Percentiles rank a stretch among this genome's conserved stretches.
Evolutionary conservation across 306 rosid species (phyloP).

Genomic region (Pyrus betulifolia): DNA sequence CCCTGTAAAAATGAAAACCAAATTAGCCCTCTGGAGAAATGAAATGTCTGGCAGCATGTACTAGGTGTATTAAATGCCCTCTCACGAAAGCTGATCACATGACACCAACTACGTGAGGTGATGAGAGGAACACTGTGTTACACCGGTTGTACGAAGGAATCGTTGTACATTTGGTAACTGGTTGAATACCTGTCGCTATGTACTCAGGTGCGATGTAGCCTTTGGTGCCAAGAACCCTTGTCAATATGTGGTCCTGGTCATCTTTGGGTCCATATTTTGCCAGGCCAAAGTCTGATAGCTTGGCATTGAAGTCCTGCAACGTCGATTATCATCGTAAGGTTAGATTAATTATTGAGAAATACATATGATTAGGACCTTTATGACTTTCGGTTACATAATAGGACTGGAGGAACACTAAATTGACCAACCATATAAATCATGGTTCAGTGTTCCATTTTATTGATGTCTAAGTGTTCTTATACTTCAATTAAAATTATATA

Average conservation of each 20-base stretch:
- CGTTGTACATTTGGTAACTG: background rate
- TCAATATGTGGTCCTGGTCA: constrained; percentile 20
- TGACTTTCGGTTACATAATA: background rate
- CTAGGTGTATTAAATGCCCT: background rate
- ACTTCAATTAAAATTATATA: no score
- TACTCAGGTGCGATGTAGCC: constrained; percentile 43
- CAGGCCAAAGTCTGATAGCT: constrained; percentile 44
- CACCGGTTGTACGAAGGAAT: background rate
- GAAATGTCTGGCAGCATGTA: background rate
- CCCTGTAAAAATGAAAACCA: constrained; percentile 20
- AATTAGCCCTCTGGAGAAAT: background rate
- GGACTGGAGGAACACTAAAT: background rate
- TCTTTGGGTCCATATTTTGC: constrained; percentile 41
- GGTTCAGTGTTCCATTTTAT: no score
- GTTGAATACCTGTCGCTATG: constrained; percentile 27
- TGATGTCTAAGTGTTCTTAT: background rate
- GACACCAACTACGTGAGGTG: background rate
- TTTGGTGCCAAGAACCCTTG: constrained; percentile 39
- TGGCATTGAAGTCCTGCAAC: constrained; percentile 29
- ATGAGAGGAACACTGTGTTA: background rate
- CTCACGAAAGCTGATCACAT: background rate
- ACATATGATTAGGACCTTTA: background rate
- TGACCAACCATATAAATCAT: background rate
- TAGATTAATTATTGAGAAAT: background rate
- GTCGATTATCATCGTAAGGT: background rate